Evolutionary conservation across 257 asterid genomes (phyloP).

Genomic region (Ilex aquifolium): DNA sequence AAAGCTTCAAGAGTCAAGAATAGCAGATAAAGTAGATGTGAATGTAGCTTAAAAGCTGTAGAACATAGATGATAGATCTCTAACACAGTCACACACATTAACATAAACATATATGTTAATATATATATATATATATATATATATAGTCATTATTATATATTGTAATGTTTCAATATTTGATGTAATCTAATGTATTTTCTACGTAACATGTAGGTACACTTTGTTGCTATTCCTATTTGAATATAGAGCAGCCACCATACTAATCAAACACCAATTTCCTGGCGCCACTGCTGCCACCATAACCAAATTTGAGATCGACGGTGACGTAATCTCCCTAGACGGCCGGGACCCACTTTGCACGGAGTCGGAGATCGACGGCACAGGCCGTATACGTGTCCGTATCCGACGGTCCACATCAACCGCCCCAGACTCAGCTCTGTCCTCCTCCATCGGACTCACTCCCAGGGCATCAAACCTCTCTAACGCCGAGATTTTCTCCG

Average conservation of each 20-base stretch:
- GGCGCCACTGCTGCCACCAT: slow-evolving; percentile 58
- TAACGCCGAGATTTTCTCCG: slow-evolving; percentile 56
- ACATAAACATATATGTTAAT: too few species aligned
- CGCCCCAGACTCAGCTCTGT: slow-evolving; percentile 28
- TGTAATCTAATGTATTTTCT: too few species aligned
- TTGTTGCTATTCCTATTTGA: slow-evolving; percentile 65
- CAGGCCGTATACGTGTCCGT: slow-evolving; percentile 53
- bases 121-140: too few species aligned
- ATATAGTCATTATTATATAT: too few species aligned
- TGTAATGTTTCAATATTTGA: too few species aligned
- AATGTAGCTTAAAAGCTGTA: too few species aligned
- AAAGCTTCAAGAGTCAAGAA: too few species aligned
- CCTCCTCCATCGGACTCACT: slow-evolving; percentile 51
- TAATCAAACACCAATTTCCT: slow-evolving; percentile 55
- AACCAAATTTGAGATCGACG: slow-evolving; percentile 50
- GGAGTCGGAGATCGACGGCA: slow-evolving; percentile 49
- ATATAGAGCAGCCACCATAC: slow-evolving; percentile 56
- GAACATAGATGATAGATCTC: too few species aligned
- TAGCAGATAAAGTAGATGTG: too few species aligned
- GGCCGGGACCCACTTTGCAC: slow-evolving; percentile 70
- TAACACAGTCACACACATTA: too few species aligned
- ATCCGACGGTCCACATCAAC: slow-evolving; percentile 66
- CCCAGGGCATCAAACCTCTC: slow-evolving; percentile 64
- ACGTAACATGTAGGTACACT: slow-evolving; percentile 49
- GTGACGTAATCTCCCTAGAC: slow-evolving; percentile 63